Evolutionary conservation across 345 rosid species (phyloP).

Genomic region (Syzygium aqueum): DNA sequence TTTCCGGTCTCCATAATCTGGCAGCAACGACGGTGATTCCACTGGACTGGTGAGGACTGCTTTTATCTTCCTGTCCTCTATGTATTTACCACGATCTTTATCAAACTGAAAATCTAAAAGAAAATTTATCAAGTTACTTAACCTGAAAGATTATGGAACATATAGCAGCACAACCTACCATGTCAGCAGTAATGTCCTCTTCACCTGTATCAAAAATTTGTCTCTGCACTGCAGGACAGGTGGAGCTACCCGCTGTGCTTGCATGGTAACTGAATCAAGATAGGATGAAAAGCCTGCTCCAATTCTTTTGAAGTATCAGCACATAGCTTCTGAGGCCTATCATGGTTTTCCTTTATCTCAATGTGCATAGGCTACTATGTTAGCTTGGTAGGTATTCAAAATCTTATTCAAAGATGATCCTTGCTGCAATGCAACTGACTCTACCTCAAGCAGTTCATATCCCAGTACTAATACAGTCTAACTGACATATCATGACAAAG

Average conservation of each 20-base stretch:
- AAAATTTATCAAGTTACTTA: neutral
- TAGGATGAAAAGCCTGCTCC: neutral
- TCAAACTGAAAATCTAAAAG: slow-evolving; percentile 12
- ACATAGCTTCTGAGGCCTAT: neutral
- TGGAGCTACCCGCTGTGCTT: slow-evolving; percentile 34
- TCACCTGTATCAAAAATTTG: slow-evolving; percentile 44
- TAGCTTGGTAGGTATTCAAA: neutral
- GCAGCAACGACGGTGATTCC: slow-evolving; percentile 19
- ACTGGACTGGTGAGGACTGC: slow-evolving; percentile 20
- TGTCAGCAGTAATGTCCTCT: slow-evolving; percentile 25
- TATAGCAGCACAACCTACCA: slow-evolving; percentile 7
- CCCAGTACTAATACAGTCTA: neutral
- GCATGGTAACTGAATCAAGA: slow-evolving; percentile 32
- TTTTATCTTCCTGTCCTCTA: slow-evolving; percentile 39
- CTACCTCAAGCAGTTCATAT: neutral
- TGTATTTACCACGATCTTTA: slow-evolving; percentile 19
- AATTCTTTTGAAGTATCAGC: neutral
- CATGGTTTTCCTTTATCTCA: neutral
- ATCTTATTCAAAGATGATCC: neutral
- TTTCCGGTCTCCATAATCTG: slow-evolving; percentile 20
- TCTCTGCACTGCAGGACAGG: slow-evolving; percentile 38
- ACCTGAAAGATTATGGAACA: neutral
- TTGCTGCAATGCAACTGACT: neutral
- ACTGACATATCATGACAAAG: neutral
- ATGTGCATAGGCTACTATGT: neutral